Evolutionary conservation across 352 stramenopile species (phyloP).

Genomic region (Phytophthora colocasiae): DNA sequence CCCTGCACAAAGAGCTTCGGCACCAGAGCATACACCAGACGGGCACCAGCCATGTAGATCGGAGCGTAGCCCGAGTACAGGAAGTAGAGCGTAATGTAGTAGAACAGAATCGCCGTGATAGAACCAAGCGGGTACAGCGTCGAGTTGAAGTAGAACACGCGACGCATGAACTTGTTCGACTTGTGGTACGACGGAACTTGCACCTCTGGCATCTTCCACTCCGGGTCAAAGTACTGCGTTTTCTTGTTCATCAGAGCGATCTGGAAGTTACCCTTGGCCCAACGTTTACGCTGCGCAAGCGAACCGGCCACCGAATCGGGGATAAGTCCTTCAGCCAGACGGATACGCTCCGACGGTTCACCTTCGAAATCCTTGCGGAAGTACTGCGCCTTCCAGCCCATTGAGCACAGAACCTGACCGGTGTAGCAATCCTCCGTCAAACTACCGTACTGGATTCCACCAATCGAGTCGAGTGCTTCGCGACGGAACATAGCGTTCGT

Average conservation of each 20-base stretch:
- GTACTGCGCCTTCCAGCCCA: conserved; percentile 88
- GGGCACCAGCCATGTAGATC: conserved; percentile 80
- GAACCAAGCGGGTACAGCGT: conserved; percentile 84
- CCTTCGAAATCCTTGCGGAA: conserved; percentile 91
- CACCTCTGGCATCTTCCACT: conserved; percentile 82
- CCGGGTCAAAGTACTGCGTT: conserved; percentile 75
- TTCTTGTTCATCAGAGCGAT: conserved; percentile 88
- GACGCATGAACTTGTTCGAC: conserved; percentile 76
- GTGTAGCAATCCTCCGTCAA: conserved; percentile 90
- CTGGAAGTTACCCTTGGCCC: conserved; percentile 90
- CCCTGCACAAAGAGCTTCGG: conserved; percentile 83
- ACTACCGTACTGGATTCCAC: conserved; percentile 87
- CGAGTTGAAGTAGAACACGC: conserved; percentile 84
- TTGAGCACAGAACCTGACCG: conserved; percentile 73
- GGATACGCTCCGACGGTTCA: conserved; percentile 77
- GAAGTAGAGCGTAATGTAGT: conserved; percentile 90
- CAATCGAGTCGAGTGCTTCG: conserved; percentile 87
- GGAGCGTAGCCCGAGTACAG: conserved; percentile 81
- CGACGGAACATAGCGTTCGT: conserved; percentile 88
- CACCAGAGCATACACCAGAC: conserved; percentile 79
- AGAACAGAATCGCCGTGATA: conserved; percentile 83
- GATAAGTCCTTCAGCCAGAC: conserved; percentile 78
- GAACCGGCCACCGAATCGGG: conserved; percentile 77
- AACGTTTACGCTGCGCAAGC: conserved; percentile 81
- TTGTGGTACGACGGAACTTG: conserved; percentile 67